phyloP scores from a whole-genome alignment of 208 protist species.

The Leishmania arabica region DNA sequence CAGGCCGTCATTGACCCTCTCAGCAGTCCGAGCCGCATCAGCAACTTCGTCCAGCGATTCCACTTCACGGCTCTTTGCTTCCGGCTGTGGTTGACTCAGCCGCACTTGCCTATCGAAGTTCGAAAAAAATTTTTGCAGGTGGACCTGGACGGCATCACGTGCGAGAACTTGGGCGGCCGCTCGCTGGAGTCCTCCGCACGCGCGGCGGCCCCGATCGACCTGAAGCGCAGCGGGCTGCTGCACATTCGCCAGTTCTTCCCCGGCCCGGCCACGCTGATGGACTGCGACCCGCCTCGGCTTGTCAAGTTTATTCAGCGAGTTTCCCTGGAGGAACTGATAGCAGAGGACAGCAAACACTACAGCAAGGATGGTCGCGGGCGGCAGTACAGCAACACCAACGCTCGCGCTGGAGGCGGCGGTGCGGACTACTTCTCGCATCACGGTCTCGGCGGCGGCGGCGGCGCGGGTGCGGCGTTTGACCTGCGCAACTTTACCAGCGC shows the following conservation, averaged over 20 bases:
- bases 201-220: constrained; percentile 74
- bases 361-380: constrained; percentile 12
- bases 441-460: constrained; percentile 19
- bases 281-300: constrained; percentile 82
- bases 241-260: constrained; percentile 92
- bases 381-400: neutral
- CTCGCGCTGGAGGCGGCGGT: constrained; percentile 13
- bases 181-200: constrained; percentile 49
- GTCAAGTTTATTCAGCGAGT: constrained; percentile 87
- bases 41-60: constrained; percentile 63
- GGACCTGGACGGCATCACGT: constrained; percentile 63
- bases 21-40: constrained; percentile 51
- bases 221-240: constrained; percentile 88
- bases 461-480: constrained; percentile 57
- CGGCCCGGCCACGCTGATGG: constrained; percentile 78
- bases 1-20: constrained; percentile 76
- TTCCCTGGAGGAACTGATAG: constrained; percentile 81
- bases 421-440: constrained; percentile 16
- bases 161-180: constrained; percentile 54
- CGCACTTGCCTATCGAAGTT: constrained; percentile 83
- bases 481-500: constrained; percentile 31
- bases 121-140: constrained; percentile 87
- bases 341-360: constrained; percentile 46
- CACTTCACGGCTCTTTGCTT: constrained; percentile 84
- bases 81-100: constrained; percentile 78